These are phyloP conservation scores for Hypoxylon lenormandii DNA, from an alignment of 495 filamentous ascomycete genomes.

Conservation along the genomic window DNA sequence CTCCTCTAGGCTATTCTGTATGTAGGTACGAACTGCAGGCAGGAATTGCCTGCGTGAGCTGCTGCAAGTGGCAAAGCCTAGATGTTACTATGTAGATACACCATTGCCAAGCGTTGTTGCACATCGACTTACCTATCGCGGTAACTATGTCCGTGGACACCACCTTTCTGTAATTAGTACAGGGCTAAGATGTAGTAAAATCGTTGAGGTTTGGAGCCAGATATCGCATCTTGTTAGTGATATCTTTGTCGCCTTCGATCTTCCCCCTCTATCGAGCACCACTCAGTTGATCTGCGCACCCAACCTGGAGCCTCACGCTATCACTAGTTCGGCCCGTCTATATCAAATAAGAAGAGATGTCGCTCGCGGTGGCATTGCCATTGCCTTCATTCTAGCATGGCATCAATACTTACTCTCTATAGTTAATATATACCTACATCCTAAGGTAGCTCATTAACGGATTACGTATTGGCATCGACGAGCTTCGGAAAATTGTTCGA, in stretches of 20 bases:
- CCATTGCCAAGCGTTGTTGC: slow-evolving; percentile 2
- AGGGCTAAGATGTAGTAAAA: slow-evolving; percentile 9
- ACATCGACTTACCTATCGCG: slow-evolving; percentile 31
- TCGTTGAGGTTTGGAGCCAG: slow-evolving; percentile 22
- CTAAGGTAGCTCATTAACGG: too few relatives aligned
- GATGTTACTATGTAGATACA: slow-evolving; percentile 29
- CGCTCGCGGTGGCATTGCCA: slow-evolving; percentile 4
- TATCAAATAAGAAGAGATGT: slow-evolving; percentile 10
- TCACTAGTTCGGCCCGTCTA: not conserved
- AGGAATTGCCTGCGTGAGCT: slow-evolving; percentile 16
- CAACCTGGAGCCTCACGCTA: slow-evolving; percentile 12
- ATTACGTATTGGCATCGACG: too few relatives aligned
- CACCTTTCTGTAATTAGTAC: slow-evolving; percentile 16
- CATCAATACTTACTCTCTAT: not conserved
- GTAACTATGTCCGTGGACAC: slow-evolving; percentile 37
- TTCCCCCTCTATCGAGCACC: slow-evolving; percentile 6
- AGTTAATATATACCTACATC: too few relatives aligned
- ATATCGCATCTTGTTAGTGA: slow-evolving; percentile 6
- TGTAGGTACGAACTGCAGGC: slow-evolving; percentile 6
- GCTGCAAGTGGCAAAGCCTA: slow-evolving; percentile 17
- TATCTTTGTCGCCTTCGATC: slow-evolving; percentile 14
- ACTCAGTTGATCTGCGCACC: slow-evolving; percentile 6
- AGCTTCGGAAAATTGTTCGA: not conserved
- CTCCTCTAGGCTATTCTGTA: not conserved
- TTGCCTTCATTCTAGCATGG: not conserved